Conservation (phyloP, 2,329 filamentous ascomycete genomes). For the Trichophyton mentagrophytes region DNA sequence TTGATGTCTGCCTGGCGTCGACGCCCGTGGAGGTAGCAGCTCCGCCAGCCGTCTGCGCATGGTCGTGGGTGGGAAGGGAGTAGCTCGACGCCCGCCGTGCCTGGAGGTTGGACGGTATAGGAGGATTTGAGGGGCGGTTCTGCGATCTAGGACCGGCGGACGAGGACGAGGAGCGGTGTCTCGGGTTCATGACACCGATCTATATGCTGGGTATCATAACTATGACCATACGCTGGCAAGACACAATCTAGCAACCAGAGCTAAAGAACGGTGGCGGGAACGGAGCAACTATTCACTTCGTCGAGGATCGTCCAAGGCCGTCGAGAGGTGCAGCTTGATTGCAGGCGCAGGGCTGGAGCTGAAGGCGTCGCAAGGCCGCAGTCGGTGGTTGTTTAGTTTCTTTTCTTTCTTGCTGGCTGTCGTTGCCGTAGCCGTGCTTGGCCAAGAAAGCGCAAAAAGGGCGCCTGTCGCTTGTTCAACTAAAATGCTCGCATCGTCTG, state of each 20-base stretch:
- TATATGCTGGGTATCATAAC: background rate
- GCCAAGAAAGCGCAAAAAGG: background rate
- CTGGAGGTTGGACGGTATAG: background rate
- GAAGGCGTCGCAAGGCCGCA: background rate
- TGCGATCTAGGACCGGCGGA: conserved; percentile 19
- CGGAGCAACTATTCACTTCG: background rate
- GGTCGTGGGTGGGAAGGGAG: conserved; percentile 40
- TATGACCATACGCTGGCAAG: background rate
- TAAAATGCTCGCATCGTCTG: background rate
- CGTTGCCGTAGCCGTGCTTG: background rate
- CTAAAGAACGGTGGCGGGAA: background rate
- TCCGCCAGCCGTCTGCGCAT: conserved; percentile 45
- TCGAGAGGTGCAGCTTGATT: background rate
- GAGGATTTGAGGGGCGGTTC: conserved; percentile 8
- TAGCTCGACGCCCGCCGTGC: conserved; percentile 39
- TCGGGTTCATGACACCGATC: conserved; percentile 31
- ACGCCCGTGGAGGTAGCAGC: conserved; percentile 42
- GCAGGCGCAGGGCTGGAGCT: background rate
- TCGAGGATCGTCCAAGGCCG: background rate
- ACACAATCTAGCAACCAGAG: background rate
- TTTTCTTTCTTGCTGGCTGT: background rate
- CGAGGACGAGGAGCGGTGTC: conserved; percentile 24
- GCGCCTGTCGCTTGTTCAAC: background rate
- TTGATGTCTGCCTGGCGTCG: conserved; percentile 46
- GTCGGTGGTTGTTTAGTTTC: background rate